These are phyloP conservation scores for Sphagnum magellanicum DNA, from an alignment of 228 moss, liverwort and hornwort species.

Conservation along the genomic window DNA sequence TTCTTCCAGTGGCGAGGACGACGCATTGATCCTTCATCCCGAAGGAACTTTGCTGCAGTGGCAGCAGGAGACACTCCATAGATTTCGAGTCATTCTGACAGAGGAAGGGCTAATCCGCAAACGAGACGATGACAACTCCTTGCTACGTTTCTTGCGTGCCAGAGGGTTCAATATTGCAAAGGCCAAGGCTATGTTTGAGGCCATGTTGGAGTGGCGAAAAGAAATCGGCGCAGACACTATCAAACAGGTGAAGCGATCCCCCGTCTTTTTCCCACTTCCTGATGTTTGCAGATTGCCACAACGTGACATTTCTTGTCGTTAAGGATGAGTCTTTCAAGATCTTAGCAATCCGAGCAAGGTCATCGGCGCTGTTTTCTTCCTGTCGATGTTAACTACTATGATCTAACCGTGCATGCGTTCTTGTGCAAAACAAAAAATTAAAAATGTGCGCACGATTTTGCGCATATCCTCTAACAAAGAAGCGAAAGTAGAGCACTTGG, in stretches of 20 bases:
- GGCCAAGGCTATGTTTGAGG: constrained; percentile 42
- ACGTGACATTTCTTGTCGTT: no score
- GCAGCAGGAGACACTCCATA: constrained; percentile 30
- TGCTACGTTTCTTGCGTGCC: constrained; percentile 42
- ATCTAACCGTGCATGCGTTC: no score
- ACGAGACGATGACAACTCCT: constrained; percentile 29
- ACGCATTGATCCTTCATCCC: constrained; percentile 20
- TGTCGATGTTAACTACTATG: no score
- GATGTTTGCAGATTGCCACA: no score
- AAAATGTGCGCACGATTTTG: no score
- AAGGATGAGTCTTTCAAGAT: no score
- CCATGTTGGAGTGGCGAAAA: constrained; percentile 45
- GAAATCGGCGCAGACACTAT: constrained; percentile 43
- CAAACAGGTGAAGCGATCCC: constrained; percentile 18
- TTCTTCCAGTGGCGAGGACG: constrained; percentile 25
- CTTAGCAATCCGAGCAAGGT: no score
- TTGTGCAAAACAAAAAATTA: no score
- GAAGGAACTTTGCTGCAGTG: constrained; percentile 24
- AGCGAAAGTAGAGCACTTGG: no score
- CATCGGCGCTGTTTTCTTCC: no score
- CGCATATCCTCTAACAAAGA: no score
- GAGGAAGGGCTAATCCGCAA: constrained; percentile 35
- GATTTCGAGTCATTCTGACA: constrained; percentile 23
- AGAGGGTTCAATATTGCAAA: constrained; percentile 37
- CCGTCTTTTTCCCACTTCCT: no score